Percentiles rank a stretch among this genome's conserved stretches.
phyloP scores from a whole-genome alignment of 1,284 basidiomycete genomes.

The Moesziomyces sp. region DNA sequence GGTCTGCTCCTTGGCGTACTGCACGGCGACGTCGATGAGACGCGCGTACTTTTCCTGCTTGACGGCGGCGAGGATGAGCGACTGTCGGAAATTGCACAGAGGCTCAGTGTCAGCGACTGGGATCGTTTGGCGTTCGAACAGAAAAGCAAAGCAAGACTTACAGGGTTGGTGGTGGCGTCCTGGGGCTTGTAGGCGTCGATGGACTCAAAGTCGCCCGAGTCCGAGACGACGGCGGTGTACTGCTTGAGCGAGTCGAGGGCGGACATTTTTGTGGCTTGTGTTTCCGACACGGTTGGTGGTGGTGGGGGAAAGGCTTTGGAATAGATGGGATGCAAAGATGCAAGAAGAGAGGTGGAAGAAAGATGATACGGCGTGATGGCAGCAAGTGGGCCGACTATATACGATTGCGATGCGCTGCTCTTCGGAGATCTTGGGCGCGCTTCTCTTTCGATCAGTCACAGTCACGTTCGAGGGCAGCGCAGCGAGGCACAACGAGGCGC shows the following conservation, averaged over 20 bases:
- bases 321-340: slow-evolving; percentile 1
- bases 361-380: neutral
- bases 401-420: neutral
- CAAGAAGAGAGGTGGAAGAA: slow-evolving; percentile 1
- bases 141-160: slow-evolving; percentile 24
- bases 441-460: neutral
- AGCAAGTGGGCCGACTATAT: slow-evolving; percentile 2
- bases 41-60: slow-evolving; percentile 86
- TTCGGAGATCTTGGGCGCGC: slow-evolving; percentile 6
- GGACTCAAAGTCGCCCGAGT: slow-evolving; percentile 67
- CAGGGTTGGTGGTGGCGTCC: slow-evolving; percentile 67
- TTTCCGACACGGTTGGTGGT: neutral
- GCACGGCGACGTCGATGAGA: slow-evolving; percentile 84
- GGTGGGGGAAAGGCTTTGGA: neutral
- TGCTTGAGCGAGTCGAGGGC: slow-evolving; percentile 66
- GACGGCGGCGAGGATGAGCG: slow-evolving; percentile 85
- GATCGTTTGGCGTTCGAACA: too few relatives aligned
- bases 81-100: slow-evolving; percentile 34
- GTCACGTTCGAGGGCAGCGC: too few relatives aligned
- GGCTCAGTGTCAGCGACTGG: too few relatives aligned
- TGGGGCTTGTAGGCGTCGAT: slow-evolving; percentile 67
- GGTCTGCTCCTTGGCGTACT: slow-evolving; percentile 82
- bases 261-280: slow-evolving; percentile 31
- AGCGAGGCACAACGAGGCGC: too few relatives aligned
- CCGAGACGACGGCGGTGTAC: slow-evolving; percentile 65